phyloP scores from a whole-genome alignment of 306 rosid genomes.

The Acacia acuminata region DNA sequence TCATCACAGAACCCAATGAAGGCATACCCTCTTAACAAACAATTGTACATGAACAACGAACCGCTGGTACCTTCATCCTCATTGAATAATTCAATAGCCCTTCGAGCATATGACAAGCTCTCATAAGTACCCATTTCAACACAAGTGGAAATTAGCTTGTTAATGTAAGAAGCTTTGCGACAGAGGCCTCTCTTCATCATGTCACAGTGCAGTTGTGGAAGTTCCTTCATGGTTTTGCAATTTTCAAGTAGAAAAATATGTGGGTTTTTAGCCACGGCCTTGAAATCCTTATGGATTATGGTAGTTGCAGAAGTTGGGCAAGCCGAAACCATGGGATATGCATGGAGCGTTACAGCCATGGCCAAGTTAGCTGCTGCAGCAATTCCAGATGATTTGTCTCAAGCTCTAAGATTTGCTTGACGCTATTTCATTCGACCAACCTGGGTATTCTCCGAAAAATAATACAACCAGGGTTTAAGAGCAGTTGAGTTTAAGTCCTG shows the following conservation, averaged over 20 bases:
- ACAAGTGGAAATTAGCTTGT: slow-evolving; percentile 50
- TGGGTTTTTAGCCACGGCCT: slow-evolving; percentile 20
- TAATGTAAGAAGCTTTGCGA: slow-evolving; percentile 33
- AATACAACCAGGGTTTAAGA: not conserved
- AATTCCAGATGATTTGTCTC: not conserved
- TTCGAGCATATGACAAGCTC: slow-evolving; percentile 57
- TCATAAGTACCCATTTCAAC: slow-evolving; percentile 59
- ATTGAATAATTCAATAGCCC: slow-evolving; percentile 39
- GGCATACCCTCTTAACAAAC: slow-evolving; percentile 67
- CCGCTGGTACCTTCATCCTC: slow-evolving; percentile 25
- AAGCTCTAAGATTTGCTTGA: not conserved
- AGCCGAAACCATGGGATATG: slow-evolving; percentile 36
- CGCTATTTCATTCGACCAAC: not conserved
- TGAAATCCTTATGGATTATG: slow-evolving; percentile 35
- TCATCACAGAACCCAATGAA: slow-evolving; percentile 51
- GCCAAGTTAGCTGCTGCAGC: not conserved
- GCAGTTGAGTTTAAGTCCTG: not conserved
- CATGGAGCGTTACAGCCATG: slow-evolving; percentile 51
- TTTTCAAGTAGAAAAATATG: slow-evolving; percentile 36
- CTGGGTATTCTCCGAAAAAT: not conserved
- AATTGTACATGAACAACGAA: slow-evolving; percentile 55
- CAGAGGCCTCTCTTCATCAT: slow-evolving; percentile 56
- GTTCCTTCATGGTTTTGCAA: slow-evolving; percentile 60
- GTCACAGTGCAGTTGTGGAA: slow-evolving; percentile 60
- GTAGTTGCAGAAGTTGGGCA: slow-evolving; percentile 37